These are phyloP conservation scores for Fonsecaea pugnacius DNA, from an alignment of 2,329 filamentous ascomycete species.

Conservation along the genomic window DNA sequence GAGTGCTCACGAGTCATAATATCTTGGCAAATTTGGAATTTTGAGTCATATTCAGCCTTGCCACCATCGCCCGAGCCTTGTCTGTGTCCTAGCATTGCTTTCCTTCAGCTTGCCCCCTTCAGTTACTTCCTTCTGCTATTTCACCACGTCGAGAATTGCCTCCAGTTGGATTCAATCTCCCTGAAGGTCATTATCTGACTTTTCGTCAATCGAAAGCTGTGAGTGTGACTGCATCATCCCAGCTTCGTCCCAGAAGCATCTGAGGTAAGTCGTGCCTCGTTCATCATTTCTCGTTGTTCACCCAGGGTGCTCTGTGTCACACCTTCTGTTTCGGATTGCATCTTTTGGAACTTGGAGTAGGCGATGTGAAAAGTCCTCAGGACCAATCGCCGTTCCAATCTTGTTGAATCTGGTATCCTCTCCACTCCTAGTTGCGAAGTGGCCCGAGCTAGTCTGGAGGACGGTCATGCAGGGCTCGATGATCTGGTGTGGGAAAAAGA, in stretches of 20 bases:
- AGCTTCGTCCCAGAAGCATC: not conserved
- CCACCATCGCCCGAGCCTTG: not conserved
- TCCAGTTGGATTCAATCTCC: not conserved
- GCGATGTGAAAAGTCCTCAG: not conserved
- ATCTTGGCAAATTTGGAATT: not conserved
- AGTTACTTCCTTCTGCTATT: not conserved
- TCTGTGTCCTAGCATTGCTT: not conserved
- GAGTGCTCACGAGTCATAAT: not conserved
- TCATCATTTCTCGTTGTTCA: not conserved
- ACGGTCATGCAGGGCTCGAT: conserved; percentile 1
- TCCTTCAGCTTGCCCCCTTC: not conserved
- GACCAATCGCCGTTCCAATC: not conserved
- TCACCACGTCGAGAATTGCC: not conserved
- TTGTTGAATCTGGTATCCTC: not conserved
- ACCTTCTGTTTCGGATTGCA: not conserved
- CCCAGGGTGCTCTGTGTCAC: not conserved
- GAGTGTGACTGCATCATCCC: not conserved
- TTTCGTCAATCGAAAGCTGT: not conserved
- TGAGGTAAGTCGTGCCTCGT: not conserved
- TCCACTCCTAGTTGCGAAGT: not conserved
- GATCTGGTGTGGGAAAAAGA: conserved; percentile 17
- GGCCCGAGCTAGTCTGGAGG: not conserved
- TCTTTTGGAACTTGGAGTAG: not conserved
- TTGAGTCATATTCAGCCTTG: not conserved
- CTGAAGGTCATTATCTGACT: not conserved